These are phyloP conservation scores for Calonectria ilicicola DNA, from an alignment of 2,329 filamentous ascomycete genomes.

Conservation along the genomic window DNA sequence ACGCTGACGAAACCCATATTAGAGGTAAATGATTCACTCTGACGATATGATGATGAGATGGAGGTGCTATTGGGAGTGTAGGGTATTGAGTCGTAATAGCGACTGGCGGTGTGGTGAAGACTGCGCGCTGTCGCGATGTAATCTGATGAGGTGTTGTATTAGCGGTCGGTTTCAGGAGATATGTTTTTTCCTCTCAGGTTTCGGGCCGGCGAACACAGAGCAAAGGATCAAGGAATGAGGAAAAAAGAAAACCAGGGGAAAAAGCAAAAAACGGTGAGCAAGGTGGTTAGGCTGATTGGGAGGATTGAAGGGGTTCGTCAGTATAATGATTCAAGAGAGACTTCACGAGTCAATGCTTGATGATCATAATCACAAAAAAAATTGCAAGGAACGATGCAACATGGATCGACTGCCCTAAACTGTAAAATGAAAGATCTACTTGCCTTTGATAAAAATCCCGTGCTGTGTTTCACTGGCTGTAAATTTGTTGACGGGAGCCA, in stretches of 20 bases:
- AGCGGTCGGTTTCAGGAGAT: background rate
- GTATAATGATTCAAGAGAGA: background rate
- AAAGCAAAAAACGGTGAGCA: background rate
- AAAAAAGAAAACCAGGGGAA: background rate
- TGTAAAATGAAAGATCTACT: background rate
- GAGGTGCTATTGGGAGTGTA: background rate
- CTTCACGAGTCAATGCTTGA: background rate
- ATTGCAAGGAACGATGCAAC: background rate
- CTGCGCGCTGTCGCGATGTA: background rate
- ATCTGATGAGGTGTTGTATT: background rate
- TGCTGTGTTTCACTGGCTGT: too few relatives aligned
- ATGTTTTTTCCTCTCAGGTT: background rate
- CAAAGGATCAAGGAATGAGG: background rate
- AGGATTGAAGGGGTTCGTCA: background rate
- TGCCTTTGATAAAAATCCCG: background rate
- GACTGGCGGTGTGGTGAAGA: background rate
- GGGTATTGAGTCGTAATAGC: background rate
- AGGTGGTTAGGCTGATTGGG: constrained; percentile 6
- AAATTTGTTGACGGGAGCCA: background rate
- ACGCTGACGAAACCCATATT: constrained; percentile 60
- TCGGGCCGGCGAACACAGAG: background rate
- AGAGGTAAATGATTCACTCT: background rate
- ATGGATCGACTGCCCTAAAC: background rate
- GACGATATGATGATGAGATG: background rate
- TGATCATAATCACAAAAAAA: background rate